These are phyloP conservation scores for Zymoseptoria brevis DNA, from an alignment of 2,329 filamentous ascomycete genomes.

Conservation along the genomic window DNA sequence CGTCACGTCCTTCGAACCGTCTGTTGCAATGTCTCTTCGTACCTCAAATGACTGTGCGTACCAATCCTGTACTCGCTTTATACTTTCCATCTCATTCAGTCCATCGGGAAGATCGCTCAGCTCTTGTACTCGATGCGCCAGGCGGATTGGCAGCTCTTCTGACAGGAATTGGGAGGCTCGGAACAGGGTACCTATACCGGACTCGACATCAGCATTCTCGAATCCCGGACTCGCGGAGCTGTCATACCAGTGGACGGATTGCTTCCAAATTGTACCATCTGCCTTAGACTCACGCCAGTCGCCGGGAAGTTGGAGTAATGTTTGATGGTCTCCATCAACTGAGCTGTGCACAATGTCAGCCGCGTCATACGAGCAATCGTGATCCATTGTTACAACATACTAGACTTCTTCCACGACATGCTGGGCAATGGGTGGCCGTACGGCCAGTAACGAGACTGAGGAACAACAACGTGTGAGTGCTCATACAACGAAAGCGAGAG, in stretches of 20 bases:
- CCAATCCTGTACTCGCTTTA: constrained; percentile 92
- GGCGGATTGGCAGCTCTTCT: constrained; percentile 92
- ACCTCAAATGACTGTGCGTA: constrained; percentile 99
- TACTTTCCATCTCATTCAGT: constrained; percentile 95
- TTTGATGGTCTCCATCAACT: constrained; percentile 27
- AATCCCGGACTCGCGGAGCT: background rate
- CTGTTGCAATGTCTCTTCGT: constrained; percentile 30
- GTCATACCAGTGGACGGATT: constrained; percentile 74
- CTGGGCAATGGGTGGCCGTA: constrained; percentile 13
- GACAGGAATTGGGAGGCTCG: constrained; percentile 96
- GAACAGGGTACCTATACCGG: constrained; percentile 71
- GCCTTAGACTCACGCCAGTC: constrained; percentile 87
- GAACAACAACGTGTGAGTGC: constrained; percentile 11
- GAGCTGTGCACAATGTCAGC: constrained; percentile 14
- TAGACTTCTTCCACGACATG: constrained; percentile 28
- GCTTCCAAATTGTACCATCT: constrained; percentile 99
- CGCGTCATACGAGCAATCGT: constrained; percentile 7
- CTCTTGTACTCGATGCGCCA: constrained; percentile 94
- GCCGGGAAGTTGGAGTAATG: constrained; percentile 71
- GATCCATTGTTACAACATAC: constrained; percentile 9
- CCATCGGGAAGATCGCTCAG: constrained; percentile 87
- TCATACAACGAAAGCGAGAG: background rate
- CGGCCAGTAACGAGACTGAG: constrained; percentile 6
- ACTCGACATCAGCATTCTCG: constrained; percentile 1
- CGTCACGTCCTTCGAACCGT: background rate